Percentiles rank a stretch among this genome's conserved stretches.
These are phyloP conservation scores for Mortierella alpina DNA, from an alignment of 192 early-diverging fungal species.

Conservation along the genomic window DNA sequence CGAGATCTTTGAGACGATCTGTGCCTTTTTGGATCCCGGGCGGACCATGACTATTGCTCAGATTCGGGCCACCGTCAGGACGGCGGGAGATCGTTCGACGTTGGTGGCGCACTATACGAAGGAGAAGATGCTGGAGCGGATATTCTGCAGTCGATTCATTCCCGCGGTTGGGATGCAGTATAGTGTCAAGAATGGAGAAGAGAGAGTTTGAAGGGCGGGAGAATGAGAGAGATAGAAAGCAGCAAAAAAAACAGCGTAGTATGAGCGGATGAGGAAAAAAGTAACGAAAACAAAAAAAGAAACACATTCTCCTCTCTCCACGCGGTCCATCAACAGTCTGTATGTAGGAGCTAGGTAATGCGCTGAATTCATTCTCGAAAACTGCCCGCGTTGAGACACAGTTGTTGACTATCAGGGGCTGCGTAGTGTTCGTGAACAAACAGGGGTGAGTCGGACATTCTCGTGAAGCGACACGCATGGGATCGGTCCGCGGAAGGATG, in stretches of 20 bases:
- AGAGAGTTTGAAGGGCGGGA: constrained; percentile 1
- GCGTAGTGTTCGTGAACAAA: no score
- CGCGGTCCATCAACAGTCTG: no score
- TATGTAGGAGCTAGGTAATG: no score
- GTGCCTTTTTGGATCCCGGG: constrained; percentile 33
- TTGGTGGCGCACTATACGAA: constrained; percentile 15
- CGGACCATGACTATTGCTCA: constrained; percentile 32
- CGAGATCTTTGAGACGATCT: constrained; percentile 51
- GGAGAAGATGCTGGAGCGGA: constrained; percentile 35
- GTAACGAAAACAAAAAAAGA: not conserved
- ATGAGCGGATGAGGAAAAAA: not conserved
- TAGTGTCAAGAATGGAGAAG: constrained; percentile 25
- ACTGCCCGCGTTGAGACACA: no score
- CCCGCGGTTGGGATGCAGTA: constrained; percentile 29
- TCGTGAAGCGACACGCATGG: no score
- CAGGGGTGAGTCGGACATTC: no score
- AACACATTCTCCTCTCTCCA: no score
- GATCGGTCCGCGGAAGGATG: no score
- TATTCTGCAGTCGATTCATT: constrained; percentile 35
- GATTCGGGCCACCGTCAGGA: constrained; percentile 24
- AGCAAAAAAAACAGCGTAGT: not conserved
- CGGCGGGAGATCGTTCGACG: constrained; percentile 18
- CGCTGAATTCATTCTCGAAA: no score
- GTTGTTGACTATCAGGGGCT: no score
- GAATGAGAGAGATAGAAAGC: not conserved